phyloP scores from a whole-genome alignment of 805 yeast species.

The Hanseniaspora thailandica region DNA sequence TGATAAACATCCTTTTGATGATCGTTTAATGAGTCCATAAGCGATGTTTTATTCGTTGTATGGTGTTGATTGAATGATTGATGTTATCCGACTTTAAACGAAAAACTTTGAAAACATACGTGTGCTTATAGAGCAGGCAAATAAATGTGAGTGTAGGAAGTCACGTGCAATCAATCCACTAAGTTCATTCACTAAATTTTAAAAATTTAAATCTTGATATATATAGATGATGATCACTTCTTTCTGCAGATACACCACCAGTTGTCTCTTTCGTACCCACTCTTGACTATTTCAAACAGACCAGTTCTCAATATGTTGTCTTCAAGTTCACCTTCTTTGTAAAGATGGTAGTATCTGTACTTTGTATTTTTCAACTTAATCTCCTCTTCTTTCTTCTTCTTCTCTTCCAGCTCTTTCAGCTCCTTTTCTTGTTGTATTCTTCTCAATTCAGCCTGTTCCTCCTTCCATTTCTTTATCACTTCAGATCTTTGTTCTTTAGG shows the following conservation, averaged over 20 bases:
- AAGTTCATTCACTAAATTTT: no score
- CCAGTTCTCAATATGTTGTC: conserved; percentile 64
- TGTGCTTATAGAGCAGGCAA: no score
- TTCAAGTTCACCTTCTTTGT: conserved; percentile 70
- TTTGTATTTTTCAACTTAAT: conserved; percentile 39
- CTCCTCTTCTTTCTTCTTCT: conserved; percentile 18
- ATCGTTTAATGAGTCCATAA: conserved; percentile 6
- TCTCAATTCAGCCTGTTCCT: conserved; percentile 23
- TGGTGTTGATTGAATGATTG: background rate
- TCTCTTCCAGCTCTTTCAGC: conserved; percentile 18
- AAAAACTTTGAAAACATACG: no score
- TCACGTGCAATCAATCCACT: no score
- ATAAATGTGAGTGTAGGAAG: no score
- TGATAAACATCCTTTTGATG: background rate
- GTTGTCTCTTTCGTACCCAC: conserved; percentile 87
- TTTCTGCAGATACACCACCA: conserved; percentile 66
- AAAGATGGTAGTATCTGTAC: conserved; percentile 80
- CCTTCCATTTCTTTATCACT: conserved; percentile 24
- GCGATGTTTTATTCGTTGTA: background rate
- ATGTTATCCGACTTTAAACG: no score
- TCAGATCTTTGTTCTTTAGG: conserved; percentile 25
- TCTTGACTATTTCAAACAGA: conserved; percentile 41
- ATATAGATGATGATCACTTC: conserved; percentile 15
- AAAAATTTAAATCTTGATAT: background rate
- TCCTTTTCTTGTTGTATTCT: conserved; percentile 17